A percentile compares a stretch with the other conserved stretches of the same genome.
Conservation (phyloP, 2,329 filamentous ascomycete species). For the Cladophialophora carrionii region DNA sequence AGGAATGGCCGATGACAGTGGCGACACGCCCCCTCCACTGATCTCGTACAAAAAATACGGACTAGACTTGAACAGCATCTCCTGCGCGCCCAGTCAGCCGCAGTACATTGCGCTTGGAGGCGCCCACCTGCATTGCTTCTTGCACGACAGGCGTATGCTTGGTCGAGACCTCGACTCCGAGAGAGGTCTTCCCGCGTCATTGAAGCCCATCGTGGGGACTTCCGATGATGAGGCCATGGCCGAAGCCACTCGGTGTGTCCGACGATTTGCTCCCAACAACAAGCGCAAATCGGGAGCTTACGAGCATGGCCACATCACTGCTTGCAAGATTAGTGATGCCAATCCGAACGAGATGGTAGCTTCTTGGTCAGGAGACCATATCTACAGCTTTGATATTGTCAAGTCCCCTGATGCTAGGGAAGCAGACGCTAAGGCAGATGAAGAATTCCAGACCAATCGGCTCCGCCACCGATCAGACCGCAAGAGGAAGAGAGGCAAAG, state of each 20-base stretch:
- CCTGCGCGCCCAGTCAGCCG: constrained; percentile 67
- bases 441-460: constrained; percentile 41
- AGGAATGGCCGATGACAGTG: constrained; percentile 48
- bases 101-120: constrained; percentile 71
- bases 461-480: constrained; percentile 48
- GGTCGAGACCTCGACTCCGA: constrained; percentile 62
- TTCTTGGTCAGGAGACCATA: constrained; percentile 69
- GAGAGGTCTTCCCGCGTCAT: constrained; percentile 50
- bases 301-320: constrained; percentile 68
- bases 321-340: constrained; percentile 71
- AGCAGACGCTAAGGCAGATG: constrained; percentile 39
- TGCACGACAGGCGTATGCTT: constrained; percentile 70
- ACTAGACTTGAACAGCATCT: constrained; percentile 69
- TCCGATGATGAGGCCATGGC: constrained; percentile 60
- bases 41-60: constrained; percentile 68
- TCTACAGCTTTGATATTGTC: constrained; percentile 68
- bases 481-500: constrained; percentile 62
- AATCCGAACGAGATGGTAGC: constrained; percentile 69
- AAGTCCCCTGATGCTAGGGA: constrained; percentile 61
- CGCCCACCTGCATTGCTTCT: constrained; percentile 69
- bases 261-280: constrained; percentile 67
- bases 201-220: constrained; percentile 49
- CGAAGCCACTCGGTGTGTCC: constrained; percentile 66
- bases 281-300: constrained; percentile 56
- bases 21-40: constrained; percentile 63